Percentiles rank a stretch among this genome's conserved stretches.
These are phyloP conservation scores for Digitaria exilis DNA, from an alignment of 202 grass and related monocot genomes.

Conservation along the genomic window DNA sequence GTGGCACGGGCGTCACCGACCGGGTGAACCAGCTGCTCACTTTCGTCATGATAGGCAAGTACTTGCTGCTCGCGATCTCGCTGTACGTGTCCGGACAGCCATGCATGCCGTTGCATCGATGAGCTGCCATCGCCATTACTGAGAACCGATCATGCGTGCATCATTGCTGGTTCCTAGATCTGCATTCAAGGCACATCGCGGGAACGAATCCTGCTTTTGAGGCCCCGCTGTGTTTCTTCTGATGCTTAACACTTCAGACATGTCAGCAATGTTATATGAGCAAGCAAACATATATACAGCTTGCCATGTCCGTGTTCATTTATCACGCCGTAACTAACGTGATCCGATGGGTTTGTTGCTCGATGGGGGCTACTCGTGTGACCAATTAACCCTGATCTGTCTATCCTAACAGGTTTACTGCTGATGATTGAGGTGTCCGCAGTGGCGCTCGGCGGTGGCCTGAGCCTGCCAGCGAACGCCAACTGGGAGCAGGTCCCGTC, in stretches of 20 bases:
- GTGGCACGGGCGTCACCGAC: slow-evolving; percentile 65
- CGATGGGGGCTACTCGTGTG: neutral
- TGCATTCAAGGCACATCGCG: slow-evolving; percentile 19
- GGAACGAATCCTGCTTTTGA: slow-evolving; percentile 1
- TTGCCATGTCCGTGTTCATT: neutral
- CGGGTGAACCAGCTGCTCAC: slow-evolving; percentile 76
- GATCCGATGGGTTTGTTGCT: neutral
- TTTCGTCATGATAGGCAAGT: slow-evolving; percentile 64
- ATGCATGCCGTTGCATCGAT: neutral
- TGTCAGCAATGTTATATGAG: neutral
- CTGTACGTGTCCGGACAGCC: neutral
- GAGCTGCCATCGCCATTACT: neutral
- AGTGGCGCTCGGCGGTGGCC: slow-evolving; percentile 57
- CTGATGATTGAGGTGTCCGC: slow-evolving; percentile 61
- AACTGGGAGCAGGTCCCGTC: slow-evolving; percentile 82
- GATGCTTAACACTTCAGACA: neutral
- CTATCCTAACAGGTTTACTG: slow-evolving; percentile 53
- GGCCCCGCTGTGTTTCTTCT: neutral
- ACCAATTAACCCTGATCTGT: neutral
- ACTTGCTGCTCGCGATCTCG: neutral
- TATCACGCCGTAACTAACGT: neutral
- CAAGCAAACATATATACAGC: no score
- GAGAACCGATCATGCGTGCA: neutral
- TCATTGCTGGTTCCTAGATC: neutral
- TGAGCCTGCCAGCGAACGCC: slow-evolving; percentile 47